Base-by-base conservation (phyloP, 1,284 basidiomycete genomes). In the Porogramme epimiltina region DNA sequence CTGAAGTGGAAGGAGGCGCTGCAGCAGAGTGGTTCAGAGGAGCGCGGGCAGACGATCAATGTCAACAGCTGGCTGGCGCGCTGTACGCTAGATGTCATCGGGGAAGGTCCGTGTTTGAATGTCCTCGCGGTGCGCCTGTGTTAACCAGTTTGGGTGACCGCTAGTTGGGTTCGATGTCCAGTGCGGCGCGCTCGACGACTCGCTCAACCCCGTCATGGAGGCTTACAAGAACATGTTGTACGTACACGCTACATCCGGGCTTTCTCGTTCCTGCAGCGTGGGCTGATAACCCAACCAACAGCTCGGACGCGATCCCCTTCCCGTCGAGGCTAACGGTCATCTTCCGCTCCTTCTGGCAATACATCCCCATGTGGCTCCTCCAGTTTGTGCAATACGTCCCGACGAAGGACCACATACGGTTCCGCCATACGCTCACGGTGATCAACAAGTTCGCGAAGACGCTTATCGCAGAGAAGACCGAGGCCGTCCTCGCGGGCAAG, bases 61-160 rank as follows among this genome's bases (percentile, higher is more conserved):
- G 69, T 79, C 3, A 58, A 68, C 33, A 47, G 62, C 2, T 78
- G 72, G 69, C 67, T 81, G 15, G 70, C 69, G 2, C 70, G 73
- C 26, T 68, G 71, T 24, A 79, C 78, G 2, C 62, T 81, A 22
- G 79, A 81, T 51, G 66, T 79, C 9, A 79, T 82, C 44, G 77
- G 78, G n/a, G 62, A 65, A 51, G 61, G 66, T 66, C 34, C 11
- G 49, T 39, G 13, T 3, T 8, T 1, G 15, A 2, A 5, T 26
- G 13, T 13, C 28, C 13, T 31, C 6, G 28, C 28, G 8, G 28
- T 31, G 28, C 6, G 13, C 8, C 6, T 8, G 13, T 6, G 28
- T 31, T 31, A 13, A 31, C 28, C 13, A 13, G 8, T 13, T 31
- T 6, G 28, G 6, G 13, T 24, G 22, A 44, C 13, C 5, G 5